Conservation (phyloP, 176 grass and related monocot species). For the Triticum aestivum region IWGSC_CS_RefSeq_v2.1 NC_057799.1:491848188-491848687, state of each 20-base stretch:
- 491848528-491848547: too few relatives aligned
- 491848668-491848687: constrained; percentile 51
- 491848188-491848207: constrained; percentile 69
- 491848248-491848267: constrained; percentile 71
- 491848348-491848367: not conserved
- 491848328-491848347: not conserved
- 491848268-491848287: constrained; percentile 69
- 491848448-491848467: not conserved
- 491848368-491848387: not conserved
- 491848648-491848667: constrained; percentile 47
- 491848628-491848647: constrained; percentile 33
- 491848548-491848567: not conserved
- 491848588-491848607: constrained; percentile 61
- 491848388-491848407: constrained; percentile 53
- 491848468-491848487: constrained; percentile 61
- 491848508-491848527: not conserved
- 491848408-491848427: constrained; percentile 71
- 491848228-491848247: constrained; percentile 51
- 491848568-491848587: not conserved
- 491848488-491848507: constrained; percentile 90
- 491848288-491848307: constrained; percentile 70
- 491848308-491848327: constrained; percentile 67
- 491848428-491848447: constrained; percentile 41
- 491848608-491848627: constrained; percentile 39
- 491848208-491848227: constrained; percentile 72